These are phyloP conservation scores for Hypoxylon perforatum DNA, from an alignment of 495 filamentous ascomycete genomes.

Conservation along the genomic window DNA sequence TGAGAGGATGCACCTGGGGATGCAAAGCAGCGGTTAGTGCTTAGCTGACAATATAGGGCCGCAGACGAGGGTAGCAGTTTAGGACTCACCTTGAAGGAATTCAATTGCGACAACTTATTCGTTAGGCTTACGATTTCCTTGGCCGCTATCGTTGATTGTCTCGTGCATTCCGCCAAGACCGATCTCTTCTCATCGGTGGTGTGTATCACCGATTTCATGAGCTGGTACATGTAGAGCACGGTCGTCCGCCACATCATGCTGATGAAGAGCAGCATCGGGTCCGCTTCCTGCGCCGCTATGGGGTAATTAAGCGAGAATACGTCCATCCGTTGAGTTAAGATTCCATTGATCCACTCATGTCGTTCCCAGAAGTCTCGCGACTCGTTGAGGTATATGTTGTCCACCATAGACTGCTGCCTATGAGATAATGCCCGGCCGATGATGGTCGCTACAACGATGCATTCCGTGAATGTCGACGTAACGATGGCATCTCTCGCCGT, in stretches of 20 bases:
- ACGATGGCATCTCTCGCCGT: slow-evolving; percentile 37
- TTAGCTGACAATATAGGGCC: background rate
- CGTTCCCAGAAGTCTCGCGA: slow-evolving; percentile 57
- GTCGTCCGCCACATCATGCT: slow-evolving; percentile 60
- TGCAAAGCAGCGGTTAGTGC: slow-evolving; percentile 6
- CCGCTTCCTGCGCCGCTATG: slow-evolving; percentile 48
- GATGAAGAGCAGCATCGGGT: slow-evolving; percentile 59
- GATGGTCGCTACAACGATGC: slow-evolving; percentile 59
- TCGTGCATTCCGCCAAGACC: slow-evolving; percentile 45
- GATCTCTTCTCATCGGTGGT: slow-evolving; percentile 40
- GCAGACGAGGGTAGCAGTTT: background rate
- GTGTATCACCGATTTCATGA: slow-evolving; percentile 38
- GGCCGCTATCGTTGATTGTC: slow-evolving; percentile 53
- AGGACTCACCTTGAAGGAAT: slow-evolving; percentile 55
- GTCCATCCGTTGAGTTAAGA: slow-evolving; percentile 52
- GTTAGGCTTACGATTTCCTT: slow-evolving; percentile 55
- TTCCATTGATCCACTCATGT: slow-evolving; percentile 60
- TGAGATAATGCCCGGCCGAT: slow-evolving; percentile 60
- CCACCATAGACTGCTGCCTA: slow-evolving; percentile 47
- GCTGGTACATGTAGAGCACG: slow-evolving; percentile 55
- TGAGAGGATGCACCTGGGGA: slow-evolving; percentile 38
- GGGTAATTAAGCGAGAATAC: slow-evolving; percentile 49
- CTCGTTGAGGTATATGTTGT: slow-evolving; percentile 35
- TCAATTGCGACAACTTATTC: slow-evolving; percentile 55
- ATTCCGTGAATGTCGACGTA: slow-evolving; percentile 59